Percentiles rank a stretch among this genome's conserved stretches.
Conservation (phyloP, 176 grass and related monocot genomes). For the Thalia dealbata region DNA sequence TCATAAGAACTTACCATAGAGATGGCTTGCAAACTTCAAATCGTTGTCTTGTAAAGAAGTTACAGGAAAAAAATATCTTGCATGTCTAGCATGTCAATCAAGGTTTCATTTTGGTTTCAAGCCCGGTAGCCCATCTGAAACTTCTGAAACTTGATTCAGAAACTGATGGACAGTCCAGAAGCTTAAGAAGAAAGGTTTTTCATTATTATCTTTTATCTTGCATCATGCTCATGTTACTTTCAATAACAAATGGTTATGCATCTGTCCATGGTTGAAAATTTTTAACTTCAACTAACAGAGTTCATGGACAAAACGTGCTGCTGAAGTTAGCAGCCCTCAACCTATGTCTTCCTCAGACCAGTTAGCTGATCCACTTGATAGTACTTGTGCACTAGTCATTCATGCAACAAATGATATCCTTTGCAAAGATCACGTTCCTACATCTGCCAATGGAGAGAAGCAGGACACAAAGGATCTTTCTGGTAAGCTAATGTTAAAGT, state of each 20-base stretch:
- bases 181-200: background rate
- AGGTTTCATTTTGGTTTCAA: no score
- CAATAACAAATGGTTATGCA: background rate
- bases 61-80: no score
- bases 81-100: no score
- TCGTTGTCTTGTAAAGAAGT: no score
- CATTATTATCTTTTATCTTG: background rate
- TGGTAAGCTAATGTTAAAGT: conserved; percentile 26
- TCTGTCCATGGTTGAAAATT: background rate
- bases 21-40: no score
- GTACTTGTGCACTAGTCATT: conserved; percentile 71
- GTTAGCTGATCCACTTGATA: conserved; percentile 49
- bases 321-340: conserved; percentile 57
- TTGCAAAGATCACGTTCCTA: conserved; percentile 33
- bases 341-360: conserved; percentile 51
- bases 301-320: conserved; percentile 68
- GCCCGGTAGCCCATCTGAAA: no score
- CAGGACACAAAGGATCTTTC: conserved; percentile 40
- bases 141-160: no score
- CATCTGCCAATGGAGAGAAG: conserved; percentile 25
- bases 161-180: background rate
- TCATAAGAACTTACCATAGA: no score
- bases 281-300: conserved; percentile 32
- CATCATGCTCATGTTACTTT: background rate
- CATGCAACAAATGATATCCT: conserved; percentile 43